Base-by-base conservation (phyloP, 345 rosid genomes). In the Cardamine resedifolia region DNA sequence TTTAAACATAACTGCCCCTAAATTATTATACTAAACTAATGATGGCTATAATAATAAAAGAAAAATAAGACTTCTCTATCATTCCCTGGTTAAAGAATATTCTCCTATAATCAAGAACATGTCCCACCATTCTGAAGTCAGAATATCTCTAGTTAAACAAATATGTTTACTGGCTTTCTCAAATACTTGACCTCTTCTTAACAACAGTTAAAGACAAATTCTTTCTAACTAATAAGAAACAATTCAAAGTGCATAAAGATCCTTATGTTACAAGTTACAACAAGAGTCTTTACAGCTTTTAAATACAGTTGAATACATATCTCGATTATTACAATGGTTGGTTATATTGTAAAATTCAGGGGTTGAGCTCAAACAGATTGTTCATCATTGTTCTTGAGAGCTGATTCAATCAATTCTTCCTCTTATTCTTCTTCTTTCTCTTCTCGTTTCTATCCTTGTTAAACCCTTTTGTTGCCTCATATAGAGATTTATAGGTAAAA, bases 101-200 rank as follows among this genome's bases (percentile, higher is more conserved):
- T 38, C 75, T 71, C 41, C 68, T 36, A 41, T 60, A 70, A 20
- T 58, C 66, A n/a, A n/a, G n/a, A n/a, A n/a, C n/a, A n/a, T n/a
- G n/a, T n/a, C 10, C 5, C 16, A 59, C 15, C 39, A 36, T 48
- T 6, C 36, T 70, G 12, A 38, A 67, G 38, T n/a, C 11, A 1
- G 50, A 38, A 24, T 36, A n/a, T n/a, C 51, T 66, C 4, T 36
- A 34, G 24, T 16, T 52, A 38, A 33, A 65, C 3, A 65, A 31
- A 14, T 16, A 6, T 48, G 11, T 30, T 45, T 47, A 28, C 8
- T 9, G 4, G 56, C 49, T 34, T 16, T 19, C 16, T 58, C 27
- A 58, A 58, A 12, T 18, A 10, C 16, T 58, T 34, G 27, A 11
- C 4, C 44, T 58, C 0, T 58, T 58, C n/a, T 19, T 33, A 33